These are phyloP conservation scores for Ogataea paradorogensis DNA, from an alignment of 805 yeast species.

Conservation along the genomic window DNA sequence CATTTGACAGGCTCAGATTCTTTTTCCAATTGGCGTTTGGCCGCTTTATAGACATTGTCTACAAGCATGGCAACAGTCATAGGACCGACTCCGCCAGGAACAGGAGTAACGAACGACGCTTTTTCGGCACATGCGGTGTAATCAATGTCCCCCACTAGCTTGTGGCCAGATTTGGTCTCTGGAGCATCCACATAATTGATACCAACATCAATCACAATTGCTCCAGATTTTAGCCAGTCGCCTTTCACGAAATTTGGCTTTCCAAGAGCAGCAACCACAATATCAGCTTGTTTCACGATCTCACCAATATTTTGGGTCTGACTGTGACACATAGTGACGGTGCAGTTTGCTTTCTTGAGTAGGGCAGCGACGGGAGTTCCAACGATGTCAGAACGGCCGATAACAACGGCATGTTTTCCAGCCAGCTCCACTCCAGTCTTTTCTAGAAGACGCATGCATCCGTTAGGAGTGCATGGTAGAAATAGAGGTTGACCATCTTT, in stretches of 20 bases:
- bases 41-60: constrained; percentile 68
- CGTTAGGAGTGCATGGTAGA: constrained; percentile 84
- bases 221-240: constrained; percentile 67
- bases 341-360: constrained; percentile 67
- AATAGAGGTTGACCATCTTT: constrained; percentile 68
- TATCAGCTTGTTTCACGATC: constrained; percentile 60
- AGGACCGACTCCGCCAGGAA: constrained; percentile 91
- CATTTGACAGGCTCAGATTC: constrained; percentile 36
- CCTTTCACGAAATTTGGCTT: constrained; percentile 67
- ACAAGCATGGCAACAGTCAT: constrained; percentile 85
- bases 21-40: constrained; percentile 41
- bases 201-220: constrained; percentile 79
- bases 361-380: constrained; percentile 77
- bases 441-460: constrained; percentile 63
- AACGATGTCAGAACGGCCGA: constrained; percentile 84
- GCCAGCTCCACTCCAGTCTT: constrained; percentile 51
- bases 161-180: constrained; percentile 63
- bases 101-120: constrained; percentile 75
- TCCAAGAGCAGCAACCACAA: constrained; percentile 78
- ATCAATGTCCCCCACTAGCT: constrained; percentile 78
- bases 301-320: constrained; percentile 49
- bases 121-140: constrained; percentile 51
- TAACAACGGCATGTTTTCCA: constrained; percentile 77
- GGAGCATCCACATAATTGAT: constrained; percentile 71
- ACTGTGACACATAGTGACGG: constrained; percentile 75